Evolutionary conservation across 2,329 filamentous ascomycete species (phyloP).

Genomic region (Pseudogymnoascus sp.): DNA sequence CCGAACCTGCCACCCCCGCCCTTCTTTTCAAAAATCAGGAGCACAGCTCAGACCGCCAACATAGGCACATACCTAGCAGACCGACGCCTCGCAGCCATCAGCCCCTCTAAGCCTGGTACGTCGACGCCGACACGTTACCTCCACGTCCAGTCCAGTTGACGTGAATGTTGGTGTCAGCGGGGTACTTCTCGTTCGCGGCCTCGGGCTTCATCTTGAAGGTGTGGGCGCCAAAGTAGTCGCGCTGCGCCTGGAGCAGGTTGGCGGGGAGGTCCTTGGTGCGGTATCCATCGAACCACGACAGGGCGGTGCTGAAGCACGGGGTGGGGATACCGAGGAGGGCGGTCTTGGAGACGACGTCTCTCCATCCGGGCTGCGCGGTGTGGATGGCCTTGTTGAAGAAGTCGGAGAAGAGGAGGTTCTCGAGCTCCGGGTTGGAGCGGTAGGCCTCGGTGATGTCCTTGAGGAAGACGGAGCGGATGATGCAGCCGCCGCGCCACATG

Average conservation of each 20-base stretch:
- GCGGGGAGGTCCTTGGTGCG: constrained; percentile 93
- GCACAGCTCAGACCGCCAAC: background rate
- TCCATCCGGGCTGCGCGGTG: constrained; percentile 88
- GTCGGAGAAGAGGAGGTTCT: constrained; percentile 97
- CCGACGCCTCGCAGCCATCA: background rate
- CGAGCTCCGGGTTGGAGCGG: constrained; percentile 85
- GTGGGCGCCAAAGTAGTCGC: constrained; percentile 98
- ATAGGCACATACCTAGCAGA: background rate
- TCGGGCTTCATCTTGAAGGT: constrained; percentile 86
- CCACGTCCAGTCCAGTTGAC: constrained; percentile 99
- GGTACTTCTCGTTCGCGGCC: constrained; percentile 69
- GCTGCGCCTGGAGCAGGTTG: constrained; percentile 97
- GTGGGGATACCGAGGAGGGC: constrained; percentile 93
- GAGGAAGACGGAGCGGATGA: constrained; percentile 98
- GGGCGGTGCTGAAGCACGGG: constrained; percentile 90
- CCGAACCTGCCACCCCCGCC: background rate
- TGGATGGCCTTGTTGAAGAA: constrained; percentile 99
- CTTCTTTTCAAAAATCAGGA: background rate
- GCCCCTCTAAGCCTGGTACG: constrained; percentile 77
- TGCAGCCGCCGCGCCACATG: constrained; percentile 99
- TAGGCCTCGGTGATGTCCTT: constrained; percentile 99
- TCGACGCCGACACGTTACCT: constrained; percentile 93
- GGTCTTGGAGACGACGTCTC: constrained; percentile 83
- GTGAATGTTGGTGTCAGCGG: constrained; percentile 81
- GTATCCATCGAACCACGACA: constrained; percentile 99